These are phyloP conservation scores for Chaetomium globosum DNA, from an alignment of 2,329 filamentous ascomycete genomes.

Conservation along the genomic window DNA sequence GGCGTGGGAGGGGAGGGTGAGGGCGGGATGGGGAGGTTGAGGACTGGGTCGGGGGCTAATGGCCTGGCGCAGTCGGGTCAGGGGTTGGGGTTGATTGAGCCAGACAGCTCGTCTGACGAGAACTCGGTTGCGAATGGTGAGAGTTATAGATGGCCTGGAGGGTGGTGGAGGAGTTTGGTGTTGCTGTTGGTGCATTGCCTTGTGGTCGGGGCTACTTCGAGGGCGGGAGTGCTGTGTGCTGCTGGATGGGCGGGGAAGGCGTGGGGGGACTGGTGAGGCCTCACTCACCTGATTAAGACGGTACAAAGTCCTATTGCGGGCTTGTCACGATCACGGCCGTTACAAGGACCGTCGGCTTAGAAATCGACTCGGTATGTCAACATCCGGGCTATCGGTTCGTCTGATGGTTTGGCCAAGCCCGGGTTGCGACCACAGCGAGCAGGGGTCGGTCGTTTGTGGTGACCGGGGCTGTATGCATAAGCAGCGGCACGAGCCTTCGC, in stretches of 20 bases:
- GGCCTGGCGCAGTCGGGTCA: neutral
- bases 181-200: slow-evolving; percentile 44
- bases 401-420: neutral
- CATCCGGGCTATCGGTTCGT: neutral
- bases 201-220: slow-evolving; percentile 41
- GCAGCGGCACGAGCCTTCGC: neutral
- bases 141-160: slow-evolving; percentile 38
- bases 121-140: slow-evolving; percentile 2
- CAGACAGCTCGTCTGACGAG: neutral
- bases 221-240: slow-evolving; percentile 43
- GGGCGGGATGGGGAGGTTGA: neutral
- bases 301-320: neutral
- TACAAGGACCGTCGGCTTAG: neutral
- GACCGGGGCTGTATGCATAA: neutral
- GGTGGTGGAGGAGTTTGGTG: slow-evolving; percentile 42
- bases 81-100: neutral
- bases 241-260: slow-evolving; percentile 17
- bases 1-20: neutral
- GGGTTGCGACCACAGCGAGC: neutral
- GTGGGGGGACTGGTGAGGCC: slow-evolving; percentile 28
- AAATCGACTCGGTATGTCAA: neutral
- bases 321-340: neutral
- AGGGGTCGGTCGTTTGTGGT: too few relatives aligned
- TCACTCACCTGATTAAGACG: neutral
- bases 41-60: neutral